phyloP scores from a whole-genome alignment of 2,329 filamentous ascomycete species.

The Sporothrix inflata region DNA sequence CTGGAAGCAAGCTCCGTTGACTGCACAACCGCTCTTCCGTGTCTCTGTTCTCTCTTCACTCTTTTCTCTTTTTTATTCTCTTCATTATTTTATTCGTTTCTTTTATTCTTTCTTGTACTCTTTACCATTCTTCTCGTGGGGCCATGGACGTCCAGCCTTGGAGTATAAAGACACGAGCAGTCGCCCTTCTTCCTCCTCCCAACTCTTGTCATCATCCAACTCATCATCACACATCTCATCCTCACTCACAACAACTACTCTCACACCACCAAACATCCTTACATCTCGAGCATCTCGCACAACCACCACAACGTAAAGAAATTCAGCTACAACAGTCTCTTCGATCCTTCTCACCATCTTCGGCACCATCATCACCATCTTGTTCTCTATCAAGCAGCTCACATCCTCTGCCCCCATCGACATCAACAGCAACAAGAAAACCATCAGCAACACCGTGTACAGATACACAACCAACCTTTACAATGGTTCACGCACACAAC shows the following conservation, averaged over 20 bases:
- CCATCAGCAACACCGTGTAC: neutral
- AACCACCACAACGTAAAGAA: conserved; percentile 13
- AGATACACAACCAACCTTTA: neutral
- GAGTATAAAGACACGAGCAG: conserved; percentile 32
- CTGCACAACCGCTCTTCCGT: conserved; percentile 19
- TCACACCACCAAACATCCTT: neutral
- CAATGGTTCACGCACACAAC: conserved; percentile 18
- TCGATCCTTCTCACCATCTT: neutral
- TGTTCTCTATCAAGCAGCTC: neutral
- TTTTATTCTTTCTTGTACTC: neutral
- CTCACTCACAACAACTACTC: neutral
- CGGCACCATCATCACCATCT: neutral
- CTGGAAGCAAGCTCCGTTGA: neutral
- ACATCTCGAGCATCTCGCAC: neutral
- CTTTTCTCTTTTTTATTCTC: neutral
- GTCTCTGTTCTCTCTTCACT: conserved; percentile 14
- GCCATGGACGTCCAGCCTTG: conserved; percentile 17
- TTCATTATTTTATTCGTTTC: conserved; percentile 18
- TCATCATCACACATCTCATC: conserved; percentile 1
- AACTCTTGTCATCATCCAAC: conserved; percentile 17
- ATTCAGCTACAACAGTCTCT: neutral
- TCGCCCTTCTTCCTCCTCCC: conserved; percentile 23
- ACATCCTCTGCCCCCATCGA: neutral
- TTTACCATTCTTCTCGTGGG: neutral
- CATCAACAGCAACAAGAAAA: neutral